Percentiles rank a stretch among this genome's conserved stretches.
These are phyloP conservation scores for Knoxia roxburghii DNA, from an alignment of 257 asterid species.

Conservation along the genomic window DNA sequence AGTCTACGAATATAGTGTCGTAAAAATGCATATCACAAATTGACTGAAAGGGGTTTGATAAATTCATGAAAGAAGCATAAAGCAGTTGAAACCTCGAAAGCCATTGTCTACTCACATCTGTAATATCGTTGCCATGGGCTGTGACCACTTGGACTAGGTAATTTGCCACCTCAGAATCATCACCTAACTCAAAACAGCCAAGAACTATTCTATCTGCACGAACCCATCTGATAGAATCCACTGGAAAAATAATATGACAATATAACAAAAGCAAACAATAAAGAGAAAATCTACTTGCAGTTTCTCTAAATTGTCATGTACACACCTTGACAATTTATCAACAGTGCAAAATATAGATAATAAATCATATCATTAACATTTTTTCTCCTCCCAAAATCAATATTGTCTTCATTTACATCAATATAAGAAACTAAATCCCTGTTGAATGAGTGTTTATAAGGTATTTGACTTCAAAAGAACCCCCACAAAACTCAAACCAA, in stretches of 20 bases:
- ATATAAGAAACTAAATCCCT: background rate
- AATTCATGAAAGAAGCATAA: background rate
- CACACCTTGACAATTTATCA: background rate
- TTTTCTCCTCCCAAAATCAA: no score
- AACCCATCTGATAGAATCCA: constrained; percentile 83
- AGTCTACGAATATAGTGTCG: background rate
- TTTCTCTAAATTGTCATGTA: background rate
- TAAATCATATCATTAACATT: no score
- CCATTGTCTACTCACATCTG: constrained; percentile 42
- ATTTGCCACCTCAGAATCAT: constrained; percentile 60
- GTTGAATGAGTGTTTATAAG: background rate
- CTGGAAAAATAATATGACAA: constrained; percentile 38
- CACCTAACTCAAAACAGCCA: constrained; percentile 66
- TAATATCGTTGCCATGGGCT: constrained; percentile 49
- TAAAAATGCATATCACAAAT: background rate
- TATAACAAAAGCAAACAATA: background rate
- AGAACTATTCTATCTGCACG: constrained; percentile 74
- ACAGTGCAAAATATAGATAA: background rate
- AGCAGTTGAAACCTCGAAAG: constrained; percentile 10
- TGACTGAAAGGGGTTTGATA: background rate
- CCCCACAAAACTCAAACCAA: background rate
- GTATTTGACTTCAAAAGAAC: background rate
- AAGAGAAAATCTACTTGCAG: background rate
- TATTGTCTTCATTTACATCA: background rate
- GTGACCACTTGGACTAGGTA: constrained; percentile 73